phyloP scores from a whole-genome alignment of 768 basidiomycete species.

The Termitomyces sp. region DNA sequence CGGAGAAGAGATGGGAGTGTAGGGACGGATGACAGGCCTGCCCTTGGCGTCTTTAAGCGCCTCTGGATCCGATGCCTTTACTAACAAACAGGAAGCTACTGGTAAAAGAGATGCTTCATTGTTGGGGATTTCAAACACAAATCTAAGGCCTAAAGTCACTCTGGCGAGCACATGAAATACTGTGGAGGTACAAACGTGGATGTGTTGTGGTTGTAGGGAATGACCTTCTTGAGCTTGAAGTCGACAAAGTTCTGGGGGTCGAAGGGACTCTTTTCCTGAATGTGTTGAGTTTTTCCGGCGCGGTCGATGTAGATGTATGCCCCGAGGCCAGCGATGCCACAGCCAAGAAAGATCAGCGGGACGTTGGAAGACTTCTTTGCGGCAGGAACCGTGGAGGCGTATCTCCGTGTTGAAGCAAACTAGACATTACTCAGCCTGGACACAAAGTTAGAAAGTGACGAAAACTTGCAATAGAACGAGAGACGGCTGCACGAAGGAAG shows the following conservation, averaged over 20 bases:
- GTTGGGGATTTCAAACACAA: constrained; percentile 76
- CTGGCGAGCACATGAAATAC: not conserved
- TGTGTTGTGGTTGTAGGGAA: constrained; percentile 94
- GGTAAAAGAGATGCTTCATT: constrained; percentile 75
- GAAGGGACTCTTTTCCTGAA: constrained; percentile 62
- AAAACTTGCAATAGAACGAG: constrained; percentile 38
- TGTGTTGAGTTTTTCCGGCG: constrained; percentile 17
- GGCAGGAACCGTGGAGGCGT: constrained; percentile 39
- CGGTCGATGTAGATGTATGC: constrained; percentile 49
- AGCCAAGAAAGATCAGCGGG: constrained; percentile 43
- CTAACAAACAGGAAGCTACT: constrained; percentile 71
- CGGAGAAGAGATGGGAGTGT: constrained; percentile 85
- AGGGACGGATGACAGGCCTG: constrained; percentile 85
- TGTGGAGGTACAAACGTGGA: constrained; percentile 46
- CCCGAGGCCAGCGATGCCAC: constrained; percentile 38
- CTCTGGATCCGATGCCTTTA: constrained; percentile 68
- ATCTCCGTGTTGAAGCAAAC: constrained; percentile 37
- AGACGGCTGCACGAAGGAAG: constrained; percentile 32
- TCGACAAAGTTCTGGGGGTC: constrained; percentile 73
- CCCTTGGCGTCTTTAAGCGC: constrained; percentile 70
- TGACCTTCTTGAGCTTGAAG: constrained; percentile 76
- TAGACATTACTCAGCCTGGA: constrained; percentile 12
- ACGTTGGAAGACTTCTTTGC: constrained; percentile 44
- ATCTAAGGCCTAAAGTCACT: constrained; percentile 36
- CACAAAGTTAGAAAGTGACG: not conserved